Evolutionary conservation across 129 eudicot genomes (phyloP).

Genomic region (Daucus carota): DH1_v3.0 NC_030385.2:19657501-19658000

Average conservation of each 20-base stretch:
- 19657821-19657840: background rate
- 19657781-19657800: background rate
- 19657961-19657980: background rate
- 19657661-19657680: slow-evolving; percentile 1
- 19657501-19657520: slow-evolving; percentile 71
- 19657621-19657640: slow-evolving; percentile 6
- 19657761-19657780: background rate
- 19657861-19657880: background rate
- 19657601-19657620: background rate
- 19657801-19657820: background rate
- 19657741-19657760: background rate
- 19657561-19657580: slow-evolving; percentile 21
- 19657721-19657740: background rate
- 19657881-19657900: background rate
- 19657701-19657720: slow-evolving; percentile 15
- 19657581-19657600: background rate
- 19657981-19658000: background rate
- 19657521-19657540: slow-evolving; percentile 88
- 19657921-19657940: background rate
- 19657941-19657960: background rate
- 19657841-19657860: background rate
- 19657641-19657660: background rate
- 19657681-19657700: background rate
- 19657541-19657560: slow-evolving; percentile 50
- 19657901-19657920: background rate